Percentiles rank a stretch among this genome's conserved stretches.
Evolutionary conservation across 495 filamentous ascomycete genomes (phyloP).

Genomic region (Xylaria intraflava): DNA sequence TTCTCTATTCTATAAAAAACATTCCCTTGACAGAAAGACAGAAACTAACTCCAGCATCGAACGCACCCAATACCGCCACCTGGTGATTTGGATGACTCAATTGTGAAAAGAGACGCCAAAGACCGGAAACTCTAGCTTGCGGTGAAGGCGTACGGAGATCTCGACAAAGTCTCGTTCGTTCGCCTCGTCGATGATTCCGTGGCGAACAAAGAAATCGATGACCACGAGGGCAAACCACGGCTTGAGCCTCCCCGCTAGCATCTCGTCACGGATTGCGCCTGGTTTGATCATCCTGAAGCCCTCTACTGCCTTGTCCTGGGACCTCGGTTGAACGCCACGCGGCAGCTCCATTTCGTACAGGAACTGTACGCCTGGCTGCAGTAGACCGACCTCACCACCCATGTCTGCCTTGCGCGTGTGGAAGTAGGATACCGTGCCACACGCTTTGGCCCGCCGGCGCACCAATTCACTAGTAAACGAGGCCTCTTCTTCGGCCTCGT

Average conservation of each 20-base stretch:
- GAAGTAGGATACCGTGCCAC: slow-evolving; percentile 29
- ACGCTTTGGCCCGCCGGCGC: slow-evolving; percentile 10
- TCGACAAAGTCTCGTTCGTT: slow-evolving; percentile 43
- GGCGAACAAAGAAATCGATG: slow-evolving; percentile 42
- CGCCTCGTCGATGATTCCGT: slow-evolving; percentile 40
- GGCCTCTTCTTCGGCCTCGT: slow-evolving; percentile 40
- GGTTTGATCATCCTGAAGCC: slow-evolving; percentile 35
- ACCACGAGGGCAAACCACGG: slow-evolving; percentile 35
- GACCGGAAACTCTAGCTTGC: slow-evolving; percentile 24
- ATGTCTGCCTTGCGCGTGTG: slow-evolving; percentile 12
- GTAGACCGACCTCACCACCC: slow-evolving; percentile 32
- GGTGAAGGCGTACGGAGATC: slow-evolving; percentile 41
- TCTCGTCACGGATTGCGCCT: slow-evolving; percentile 30
- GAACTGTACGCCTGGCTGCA: slow-evolving; percentile 36
- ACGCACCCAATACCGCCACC: neutral
- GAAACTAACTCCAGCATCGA: neutral
- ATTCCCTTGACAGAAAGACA: neutral
- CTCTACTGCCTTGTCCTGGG: slow-evolving; percentile 38
- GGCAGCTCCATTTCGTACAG: slow-evolving; percentile 38
- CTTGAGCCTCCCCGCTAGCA: slow-evolving; percentile 36
- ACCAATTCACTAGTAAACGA: slow-evolving; percentile 24
- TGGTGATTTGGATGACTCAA: neutral
- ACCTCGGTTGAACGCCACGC: slow-evolving; percentile 20
- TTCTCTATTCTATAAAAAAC: neutral
- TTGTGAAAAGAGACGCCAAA: slow-evolving; percentile 1